These are phyloP conservation scores for Marasmius oreades DNA, from an alignment of 1,284 basidiomycete species.

Conservation along the genomic window DNA sequence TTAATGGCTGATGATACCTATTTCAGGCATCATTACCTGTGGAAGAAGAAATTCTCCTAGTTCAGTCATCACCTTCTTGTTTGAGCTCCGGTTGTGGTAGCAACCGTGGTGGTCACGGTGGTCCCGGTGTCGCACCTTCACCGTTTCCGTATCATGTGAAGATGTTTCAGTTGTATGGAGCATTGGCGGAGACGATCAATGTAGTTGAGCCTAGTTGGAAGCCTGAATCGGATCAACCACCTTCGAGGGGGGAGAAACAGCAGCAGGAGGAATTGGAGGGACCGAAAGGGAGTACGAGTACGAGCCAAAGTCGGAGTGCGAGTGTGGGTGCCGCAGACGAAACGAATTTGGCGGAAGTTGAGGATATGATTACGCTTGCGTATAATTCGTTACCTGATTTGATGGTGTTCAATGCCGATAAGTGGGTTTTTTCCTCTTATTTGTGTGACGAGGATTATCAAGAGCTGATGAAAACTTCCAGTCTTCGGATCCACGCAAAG, in stretches of 20 bases:
- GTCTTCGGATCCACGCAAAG: constrained; percentile 9
- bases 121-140: constrained; percentile 1
- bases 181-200: constrained; percentile 12
- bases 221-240: constrained; percentile 5
- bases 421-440: constrained; percentile 2
- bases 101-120: not conserved
- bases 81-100: not conserved
- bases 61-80: not conserved
- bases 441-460: not conserved
- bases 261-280: not conserved
- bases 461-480: not conserved
- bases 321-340: not conserved
- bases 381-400: constrained; percentile 11
- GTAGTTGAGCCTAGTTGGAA: constrained; percentile 9
- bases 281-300: not conserved
- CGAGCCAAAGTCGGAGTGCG: not conserved
- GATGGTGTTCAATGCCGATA: constrained; percentile 12
- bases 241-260: constrained; percentile 1
- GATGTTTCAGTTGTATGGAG: constrained; percentile 14
- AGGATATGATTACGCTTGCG: constrained; percentile 10
- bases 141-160: constrained; percentile 12
- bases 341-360: constrained; percentile 7
- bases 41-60: constrained; percentile 9
- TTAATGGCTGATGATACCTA: not conserved
- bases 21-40: constrained; percentile 9